These are phyloP conservation scores for Eimeria tenella DNA, from an alignment of 169 alveolate genomes.

Conservation along the genomic window DNA sequence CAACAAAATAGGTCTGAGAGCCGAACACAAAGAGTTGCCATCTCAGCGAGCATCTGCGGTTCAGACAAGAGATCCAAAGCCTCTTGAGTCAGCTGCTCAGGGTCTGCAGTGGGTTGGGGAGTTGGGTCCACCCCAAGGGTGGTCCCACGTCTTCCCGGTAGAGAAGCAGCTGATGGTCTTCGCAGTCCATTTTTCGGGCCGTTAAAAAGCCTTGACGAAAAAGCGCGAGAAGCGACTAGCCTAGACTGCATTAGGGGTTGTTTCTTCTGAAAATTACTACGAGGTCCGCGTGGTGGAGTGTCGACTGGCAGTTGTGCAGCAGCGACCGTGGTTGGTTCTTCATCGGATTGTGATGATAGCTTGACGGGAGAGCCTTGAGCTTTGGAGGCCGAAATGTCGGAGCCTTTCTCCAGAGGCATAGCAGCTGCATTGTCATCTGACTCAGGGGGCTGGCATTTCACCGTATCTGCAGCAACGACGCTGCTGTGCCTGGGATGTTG, in stretches of 20 bases:
- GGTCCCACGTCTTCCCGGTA: background rate
- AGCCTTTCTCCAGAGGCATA: background rate
- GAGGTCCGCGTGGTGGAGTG: background rate
- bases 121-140: background rate
- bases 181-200: background rate
- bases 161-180: background rate
- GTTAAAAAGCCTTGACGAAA: slow-evolving; percentile 11
- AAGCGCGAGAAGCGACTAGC: slow-evolving; percentile 35
- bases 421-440: slow-evolving; percentile 25
- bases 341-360: background rate
- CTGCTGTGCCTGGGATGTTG: background rate
- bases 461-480: background rate
- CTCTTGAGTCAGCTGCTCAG: background rate
- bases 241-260: background rate
- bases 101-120: background rate
- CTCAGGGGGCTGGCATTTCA: slow-evolving; percentile 31
- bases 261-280: background rate
- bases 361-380: background rate
- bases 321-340: background rate
- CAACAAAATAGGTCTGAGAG: slow-evolving; percentile 53
- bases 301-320: background rate
- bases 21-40: slow-evolving; percentile 60
- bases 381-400: background rate
- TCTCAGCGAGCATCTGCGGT: slow-evolving; percentile 53
- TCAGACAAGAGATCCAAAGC: slow-evolving; percentile 53